These are phyloP conservation scores for Pseudomonodictys pantanalensis DNA, from an alignment of 495 filamentous ascomycete species.

Conservation along the genomic window DNA sequence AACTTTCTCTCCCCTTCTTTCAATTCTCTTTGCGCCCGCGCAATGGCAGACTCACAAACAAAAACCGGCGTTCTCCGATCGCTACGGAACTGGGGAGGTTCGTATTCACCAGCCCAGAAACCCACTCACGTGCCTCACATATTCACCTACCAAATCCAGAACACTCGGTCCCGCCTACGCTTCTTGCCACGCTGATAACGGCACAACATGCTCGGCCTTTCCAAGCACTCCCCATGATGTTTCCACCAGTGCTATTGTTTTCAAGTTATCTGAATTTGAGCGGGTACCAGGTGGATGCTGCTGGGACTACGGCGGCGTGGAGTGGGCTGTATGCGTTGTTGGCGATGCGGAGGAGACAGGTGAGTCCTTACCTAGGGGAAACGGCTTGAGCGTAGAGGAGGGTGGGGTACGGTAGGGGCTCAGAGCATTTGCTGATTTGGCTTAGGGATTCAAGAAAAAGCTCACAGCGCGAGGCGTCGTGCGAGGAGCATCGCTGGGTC, in stretches of 20 bases:
- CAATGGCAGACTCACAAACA: conserved; percentile 39
- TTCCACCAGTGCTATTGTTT: conserved; percentile 82
- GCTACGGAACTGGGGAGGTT: conserved; percentile 71
- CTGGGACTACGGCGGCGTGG: conserved; percentile 82
- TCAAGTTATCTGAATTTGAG: conserved; percentile 78
- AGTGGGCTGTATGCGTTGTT: conserved; percentile 79
- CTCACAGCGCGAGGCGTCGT: conserved; percentile 68
- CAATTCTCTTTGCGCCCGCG: neutral
- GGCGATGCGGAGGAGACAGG: conserved; percentile 63
- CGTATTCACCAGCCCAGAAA: conserved; percentile 34
- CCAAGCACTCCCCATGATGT: conserved; percentile 71
- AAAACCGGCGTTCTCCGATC: conserved; percentile 45
- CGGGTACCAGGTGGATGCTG: conserved; percentile 75
- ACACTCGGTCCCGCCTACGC: conserved; percentile 72
- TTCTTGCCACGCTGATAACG: conserved; percentile 74
- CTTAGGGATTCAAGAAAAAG: conserved; percentile 51
- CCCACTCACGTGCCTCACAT: conserved; percentile 21
- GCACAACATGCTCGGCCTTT: conserved; percentile 74
- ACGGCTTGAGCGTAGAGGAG: too few relatives aligned
- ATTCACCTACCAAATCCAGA: conserved; percentile 50
- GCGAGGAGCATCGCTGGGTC: conserved; percentile 66
- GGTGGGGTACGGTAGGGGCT: too few relatives aligned
- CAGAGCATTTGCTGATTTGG: neutral
- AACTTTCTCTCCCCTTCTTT: neutral
- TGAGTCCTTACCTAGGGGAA: too few relatives aligned